Base-by-base conservation (phyloP, 495 filamentous ascomycete genomes). In the Aspergillus egyptiacus region DNA sequence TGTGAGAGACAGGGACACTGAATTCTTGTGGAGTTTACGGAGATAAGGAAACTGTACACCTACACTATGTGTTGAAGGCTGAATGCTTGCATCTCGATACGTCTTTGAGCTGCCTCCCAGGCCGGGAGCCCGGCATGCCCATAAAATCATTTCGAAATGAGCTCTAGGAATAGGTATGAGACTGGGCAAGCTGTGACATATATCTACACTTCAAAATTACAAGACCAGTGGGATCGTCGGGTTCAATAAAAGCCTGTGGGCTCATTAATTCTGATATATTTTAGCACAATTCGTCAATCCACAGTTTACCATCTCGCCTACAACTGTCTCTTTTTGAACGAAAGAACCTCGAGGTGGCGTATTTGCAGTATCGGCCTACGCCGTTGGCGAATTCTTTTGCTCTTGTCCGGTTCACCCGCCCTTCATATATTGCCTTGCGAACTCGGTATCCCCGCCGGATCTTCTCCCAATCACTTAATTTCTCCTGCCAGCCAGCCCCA, bases 401-500 rank as follows among this genome's bases (percentile, higher is more conserved):
- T 38, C 63, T 50, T 18, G 44, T 64, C n/a, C 66, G 51, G 32
- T 72, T 70, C 2, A 60, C 69, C 11, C 57, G 61, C 15, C 69
- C 69, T 51, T 68, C 66, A 38, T 66, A 50, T 14, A 70, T 34
- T 23, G 41, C 42, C 36, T 70, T 74, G 27, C 47, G 61, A 23
- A 72, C 43, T 19, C 65, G 66, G 53, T 70, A 71, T 11, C 65
- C 64, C 9, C 60, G 58, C 14, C 52, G 57, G 18, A 70, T 59
- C 22, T 56, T 58, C 54, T 70, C 64, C 71, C 69, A 74, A 23
- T 73, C 66, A 6, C 64, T 55, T 1, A 73, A 54, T 33, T 53
- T 70, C 41, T 72, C 71, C 44, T 72, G 70, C 67, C 67, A 72
- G 10, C 67, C 70, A 2, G 63, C 53, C 2, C 67, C 71, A 46